A percentile compares a stretch with the other conserved stretches of the same genome.
Evolutionary conservation across 176 grass and related monocot genomes (phyloP).

Genomic region (Eleusine indica): DNA sequence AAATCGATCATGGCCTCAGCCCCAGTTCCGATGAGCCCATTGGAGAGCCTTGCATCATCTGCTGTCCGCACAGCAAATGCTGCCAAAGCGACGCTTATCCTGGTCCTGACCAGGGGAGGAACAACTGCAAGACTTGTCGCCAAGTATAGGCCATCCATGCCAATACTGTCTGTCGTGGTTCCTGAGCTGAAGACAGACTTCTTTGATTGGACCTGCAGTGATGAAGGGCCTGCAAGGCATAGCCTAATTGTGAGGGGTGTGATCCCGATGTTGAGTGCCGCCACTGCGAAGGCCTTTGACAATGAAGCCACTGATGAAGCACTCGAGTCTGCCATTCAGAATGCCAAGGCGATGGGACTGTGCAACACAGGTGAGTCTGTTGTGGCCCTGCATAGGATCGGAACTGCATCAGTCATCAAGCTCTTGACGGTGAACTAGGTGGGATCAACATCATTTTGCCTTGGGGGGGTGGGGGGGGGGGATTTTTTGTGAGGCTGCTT

Average conservation of each 20-base stretch:
- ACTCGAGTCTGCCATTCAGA: conserved; percentile 53
- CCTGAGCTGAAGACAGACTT: conserved; percentile 73
- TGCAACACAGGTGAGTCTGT: conserved; percentile 69
- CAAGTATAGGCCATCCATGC: conserved; percentile 79
- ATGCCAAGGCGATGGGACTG: conserved; percentile 51
- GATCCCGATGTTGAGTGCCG: conserved; percentile 76
- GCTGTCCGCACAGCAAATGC: conserved; percentile 80
- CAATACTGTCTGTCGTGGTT: conserved; percentile 81
- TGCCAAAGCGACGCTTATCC: conserved; percentile 63
- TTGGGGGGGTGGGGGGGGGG: neutral
- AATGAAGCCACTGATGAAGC: conserved; percentile 70
- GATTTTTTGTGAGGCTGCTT: conserved; percentile 40
- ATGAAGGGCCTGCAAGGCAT: conserved; percentile 74
- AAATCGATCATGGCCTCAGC: conserved; percentile 74
- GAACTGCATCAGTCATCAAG: conserved; percentile 78
- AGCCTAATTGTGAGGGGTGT: conserved; percentile 79
- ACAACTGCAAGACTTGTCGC: conserved; percentile 79
- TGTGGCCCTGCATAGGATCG: conserved; percentile 72
- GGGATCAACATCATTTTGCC: conserved; percentile 31
- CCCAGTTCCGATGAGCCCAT: conserved; percentile 74
- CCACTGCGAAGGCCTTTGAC: conserved; percentile 68
- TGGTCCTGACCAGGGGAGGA: conserved; percentile 80
- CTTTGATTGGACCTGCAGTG: conserved; percentile 76
- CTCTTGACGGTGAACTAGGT: conserved; percentile 61
- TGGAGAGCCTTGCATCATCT: conserved; percentile 86